A percentile compares a stretch with the other conserved stretches of the same genome.
Conservation (phyloP, 1,284 basidiomycete genomes). For the Ustilago curta region DNA sequence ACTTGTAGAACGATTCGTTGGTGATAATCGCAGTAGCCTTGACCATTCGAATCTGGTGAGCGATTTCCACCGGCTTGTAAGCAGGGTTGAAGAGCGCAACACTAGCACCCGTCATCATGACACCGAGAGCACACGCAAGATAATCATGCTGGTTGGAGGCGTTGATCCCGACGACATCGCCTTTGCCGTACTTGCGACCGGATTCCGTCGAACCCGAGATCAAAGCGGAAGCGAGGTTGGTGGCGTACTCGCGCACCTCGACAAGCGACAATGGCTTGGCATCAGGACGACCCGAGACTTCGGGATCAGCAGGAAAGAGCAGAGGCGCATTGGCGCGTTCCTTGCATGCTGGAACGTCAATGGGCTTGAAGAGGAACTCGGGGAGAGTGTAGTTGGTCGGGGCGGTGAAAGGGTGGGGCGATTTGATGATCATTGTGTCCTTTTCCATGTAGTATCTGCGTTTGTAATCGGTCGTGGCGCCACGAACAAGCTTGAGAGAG, state of each 20-base stretch:
- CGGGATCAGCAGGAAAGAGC: conserved; percentile 50
- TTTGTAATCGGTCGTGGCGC: conserved; percentile 21
- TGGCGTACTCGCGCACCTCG: conserved; percentile 53
- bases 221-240: conserved; percentile 53
- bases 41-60: conserved; percentile 61
- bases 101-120: conserved; percentile 62
- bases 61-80: conserved; percentile 63
- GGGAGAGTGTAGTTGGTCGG: conserved; percentile 53
- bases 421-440: conserved; percentile 55
- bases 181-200: conserved; percentile 51
- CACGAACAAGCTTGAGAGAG: conserved; percentile 17
- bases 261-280: conserved; percentile 50
- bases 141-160: conserved; percentile 66
- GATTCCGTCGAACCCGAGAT: conserved; percentile 42
- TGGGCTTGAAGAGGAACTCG: conserved; percentile 57
- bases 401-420: conserved; percentile 42
- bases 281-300: conserved; percentile 33
- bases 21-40: conserved; percentile 56
- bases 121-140: conserved; percentile 54
- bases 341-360: conserved; percentile 37
- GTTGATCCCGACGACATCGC: conserved; percentile 60
- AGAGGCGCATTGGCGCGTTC: conserved; percentile 36
- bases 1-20: conserved; percentile 31
- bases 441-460: conserved; percentile 34
- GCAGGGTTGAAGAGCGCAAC: conserved; percentile 65